These are phyloP conservation scores for Colletotrichum karsti DNA, from an alignment of 2,329 filamentous ascomycete species.

Conservation along the genomic window DNA sequence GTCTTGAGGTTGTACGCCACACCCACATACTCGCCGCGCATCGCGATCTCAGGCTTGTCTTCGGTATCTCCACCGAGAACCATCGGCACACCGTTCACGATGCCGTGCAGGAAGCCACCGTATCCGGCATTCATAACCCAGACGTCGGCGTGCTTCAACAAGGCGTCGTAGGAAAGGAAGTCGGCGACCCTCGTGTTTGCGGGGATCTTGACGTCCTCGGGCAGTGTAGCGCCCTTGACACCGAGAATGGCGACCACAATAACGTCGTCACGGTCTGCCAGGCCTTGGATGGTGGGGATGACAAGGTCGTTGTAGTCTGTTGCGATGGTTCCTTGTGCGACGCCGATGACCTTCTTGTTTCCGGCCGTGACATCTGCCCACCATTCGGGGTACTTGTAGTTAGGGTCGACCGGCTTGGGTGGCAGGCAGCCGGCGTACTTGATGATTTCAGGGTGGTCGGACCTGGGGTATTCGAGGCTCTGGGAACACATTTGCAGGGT, in stretches of 20 bases:
- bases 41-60: constrained; percentile 51
- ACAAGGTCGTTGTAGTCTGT: constrained; percentile 49
- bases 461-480: constrained; percentile 48
- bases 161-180: constrained; percentile 56
- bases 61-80: constrained; percentile 52
- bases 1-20: constrained; percentile 53
- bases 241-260: constrained; percentile 43
- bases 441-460: constrained; percentile 45
- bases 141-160: constrained; percentile 52
- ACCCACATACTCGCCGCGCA: constrained; percentile 51
- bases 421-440: constrained; percentile 53
- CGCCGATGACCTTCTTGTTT: constrained; percentile 51
- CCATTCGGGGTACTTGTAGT: constrained; percentile 49
- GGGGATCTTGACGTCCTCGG: constrained; percentile 40
- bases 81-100: constrained; percentile 56
- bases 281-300: constrained; percentile 51
- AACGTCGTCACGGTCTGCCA: constrained; percentile 49
- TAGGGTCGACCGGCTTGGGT: constrained; percentile 37
- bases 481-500: constrained; percentile 47
- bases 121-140: constrained; percentile 60
- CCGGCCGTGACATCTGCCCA: constrained; percentile 49
- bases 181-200: constrained; percentile 53
- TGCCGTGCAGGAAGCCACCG: constrained; percentile 53
- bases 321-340: constrained; percentile 57
- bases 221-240: constrained; percentile 32